Evolutionary conservation across 345 rosid species (phyloP).

Genomic region (Linum lewisii): DNA sequence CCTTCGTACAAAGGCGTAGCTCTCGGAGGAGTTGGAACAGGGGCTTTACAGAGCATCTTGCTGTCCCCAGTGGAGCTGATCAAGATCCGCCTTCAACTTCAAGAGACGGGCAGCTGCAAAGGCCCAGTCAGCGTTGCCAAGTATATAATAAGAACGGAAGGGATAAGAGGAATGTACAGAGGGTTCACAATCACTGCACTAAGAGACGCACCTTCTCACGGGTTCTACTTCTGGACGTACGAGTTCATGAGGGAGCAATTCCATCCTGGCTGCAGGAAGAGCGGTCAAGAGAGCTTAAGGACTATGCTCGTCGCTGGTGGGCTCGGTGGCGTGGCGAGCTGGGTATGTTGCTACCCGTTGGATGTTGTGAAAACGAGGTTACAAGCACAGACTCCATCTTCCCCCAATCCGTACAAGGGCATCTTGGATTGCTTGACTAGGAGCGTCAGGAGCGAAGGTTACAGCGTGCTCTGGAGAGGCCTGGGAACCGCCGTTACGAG

Average conservation of each 20-base stretch:
- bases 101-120: conserved; percentile 12
- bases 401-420: conserved; percentile 41
- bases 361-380: conserved; percentile 87
- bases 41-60: conserved; percentile 70
- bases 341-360: conserved; percentile 79
- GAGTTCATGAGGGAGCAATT: conserved; percentile 68
- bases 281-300: conserved; percentile 47
- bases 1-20: conserved; percentile 82
- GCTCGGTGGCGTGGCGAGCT: conserved; percentile 85
- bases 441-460: conserved; percentile 60
- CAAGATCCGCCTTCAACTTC: conserved; percentile 83
- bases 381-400: conserved; percentile 42
- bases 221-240: conserved; percentile 85
- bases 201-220: conserved; percentile 82
- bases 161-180: conserved; percentile 54
- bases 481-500: conserved; percentile 91
- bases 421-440: conserved; percentile 52
- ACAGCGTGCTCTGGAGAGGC: conserved; percentile 75
- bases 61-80: conserved; percentile 71
- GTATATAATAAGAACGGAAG: conserved; percentile 48
- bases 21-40: conserved; percentile 72
- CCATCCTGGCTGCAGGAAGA: conserved; percentile 87
- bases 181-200: conserved; percentile 62
- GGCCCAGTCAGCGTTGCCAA: conserved; percentile 61
- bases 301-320: conserved; percentile 87